Evolutionary conservation across 805 yeast genomes (phyloP).

Genomic region (Candida vaughaniae): DNA sequence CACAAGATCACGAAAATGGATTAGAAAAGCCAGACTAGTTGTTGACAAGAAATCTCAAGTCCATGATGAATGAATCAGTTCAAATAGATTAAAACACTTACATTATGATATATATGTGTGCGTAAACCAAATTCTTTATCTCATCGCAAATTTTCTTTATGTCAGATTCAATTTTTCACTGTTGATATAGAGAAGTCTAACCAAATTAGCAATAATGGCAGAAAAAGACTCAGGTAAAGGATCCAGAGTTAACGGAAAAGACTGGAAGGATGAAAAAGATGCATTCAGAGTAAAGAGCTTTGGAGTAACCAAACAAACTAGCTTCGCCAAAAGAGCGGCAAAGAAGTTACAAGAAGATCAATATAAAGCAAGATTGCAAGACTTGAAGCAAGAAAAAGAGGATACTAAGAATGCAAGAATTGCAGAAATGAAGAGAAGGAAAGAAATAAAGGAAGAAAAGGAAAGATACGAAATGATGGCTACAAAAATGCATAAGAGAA

Average conservation of each 20-base stretch:
- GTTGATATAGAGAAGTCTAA: not conserved
- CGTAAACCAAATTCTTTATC: not conserved
- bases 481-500: constrained; percentile 86
- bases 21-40: constrained; percentile 41
- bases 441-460: constrained; percentile 80
- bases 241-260: constrained; percentile 59
- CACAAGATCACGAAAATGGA: constrained; percentile 54
- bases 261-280: constrained; percentile 67
- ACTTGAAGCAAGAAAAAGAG: constrained; percentile 76
- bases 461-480: constrained; percentile 85
- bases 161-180: too few relatives aligned
- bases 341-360: constrained; percentile 65
- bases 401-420: constrained; percentile 52
- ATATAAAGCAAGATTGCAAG: constrained; percentile 65
- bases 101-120: not conserved
- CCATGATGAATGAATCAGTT: constrained; percentile 5
- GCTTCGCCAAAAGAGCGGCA: constrained; percentile 68
- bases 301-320: constrained; percentile 51
- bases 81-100: too few relatives aligned
- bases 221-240: constrained; percentile 34
- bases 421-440: constrained; percentile 64
- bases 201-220: not conserved
- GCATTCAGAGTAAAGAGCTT: constrained; percentile 64
- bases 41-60: constrained; percentile 21
- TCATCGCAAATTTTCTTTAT: not conserved